Conservation (phyloP, 2,329 filamentous ascomycete species). For the Exophiala xenobiotica region DNA sequence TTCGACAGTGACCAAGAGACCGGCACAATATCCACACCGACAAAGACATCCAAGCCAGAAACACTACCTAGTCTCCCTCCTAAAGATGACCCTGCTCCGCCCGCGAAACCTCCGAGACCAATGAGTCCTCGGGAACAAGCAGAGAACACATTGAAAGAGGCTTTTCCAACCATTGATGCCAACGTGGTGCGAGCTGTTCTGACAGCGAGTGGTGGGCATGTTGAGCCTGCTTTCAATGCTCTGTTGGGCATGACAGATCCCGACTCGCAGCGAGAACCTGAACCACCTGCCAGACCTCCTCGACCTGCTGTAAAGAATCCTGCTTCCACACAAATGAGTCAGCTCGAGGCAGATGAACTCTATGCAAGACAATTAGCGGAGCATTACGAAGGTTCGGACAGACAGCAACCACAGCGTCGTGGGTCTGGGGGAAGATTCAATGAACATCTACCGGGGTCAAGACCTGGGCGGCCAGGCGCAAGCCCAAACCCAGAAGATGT, state of each 20-base stretch:
- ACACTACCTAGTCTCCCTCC: constrained; percentile 31
- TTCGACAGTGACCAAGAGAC: constrained; percentile 58
- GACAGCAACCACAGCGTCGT: constrained; percentile 30
- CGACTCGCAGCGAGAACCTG: constrained; percentile 61
- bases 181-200: constrained; percentile 84
- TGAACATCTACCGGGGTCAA: constrained; percentile 32
- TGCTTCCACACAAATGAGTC: constrained; percentile 63
- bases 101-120: constrained; percentile 82
- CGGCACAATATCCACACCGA: constrained; percentile 31
- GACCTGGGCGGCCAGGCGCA: constrained; percentile 35
- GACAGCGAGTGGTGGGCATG: constrained; percentile 76
- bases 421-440: constrained; percentile 30
- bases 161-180: constrained; percentile 80
- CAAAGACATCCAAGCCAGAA: constrained; percentile 32
- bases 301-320: constrained; percentile 57
- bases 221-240: constrained; percentile 95
- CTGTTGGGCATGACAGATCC: constrained; percentile 81
- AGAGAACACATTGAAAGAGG: constrained; percentile 84
- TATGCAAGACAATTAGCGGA: constrained; percentile 92
- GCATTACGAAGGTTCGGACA: constrained; percentile 65
- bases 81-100: constrained; percentile 45
- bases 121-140: constrained; percentile 79
- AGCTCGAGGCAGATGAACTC: constrained; percentile 85
- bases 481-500: constrained; percentile 50
- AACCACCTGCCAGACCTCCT: constrained; percentile 77